Conservation (phyloP, 2,329 filamentous ascomycete genomes). For the Alternaria arbusti region DNA sequence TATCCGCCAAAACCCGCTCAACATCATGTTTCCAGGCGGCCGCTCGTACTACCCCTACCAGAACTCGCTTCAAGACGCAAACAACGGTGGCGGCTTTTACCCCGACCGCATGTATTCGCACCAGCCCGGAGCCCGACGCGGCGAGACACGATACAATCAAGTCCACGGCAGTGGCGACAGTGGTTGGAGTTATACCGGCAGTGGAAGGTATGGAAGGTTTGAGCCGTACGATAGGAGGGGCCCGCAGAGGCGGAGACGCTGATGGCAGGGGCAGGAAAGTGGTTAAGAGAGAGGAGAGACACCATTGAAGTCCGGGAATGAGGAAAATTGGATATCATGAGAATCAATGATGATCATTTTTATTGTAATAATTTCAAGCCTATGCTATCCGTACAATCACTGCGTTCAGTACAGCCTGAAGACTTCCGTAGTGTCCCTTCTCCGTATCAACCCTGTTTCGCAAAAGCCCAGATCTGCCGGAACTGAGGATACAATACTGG, state of each 20-base stretch:
- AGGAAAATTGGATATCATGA: background rate
- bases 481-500: conserved; percentile 9
- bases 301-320: background rate
- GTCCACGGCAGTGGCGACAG: background rate
- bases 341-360: background rate
- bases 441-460: conserved; percentile 1
- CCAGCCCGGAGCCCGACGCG: background rate
- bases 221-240: conserved; percentile 5
- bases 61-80: background rate
- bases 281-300: background rate
- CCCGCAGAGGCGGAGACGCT: background rate
- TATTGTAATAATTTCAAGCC: background rate
- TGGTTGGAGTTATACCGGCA: conserved; percentile 3
- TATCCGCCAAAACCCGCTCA: background rate
- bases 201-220: conserved; percentile 2
- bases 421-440: background rate
- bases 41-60: background rate
- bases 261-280: background rate
- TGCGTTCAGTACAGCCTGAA: background rate
- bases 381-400: background rate
- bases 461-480: conserved; percentile 16
- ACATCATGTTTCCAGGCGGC: conserved; percentile 2
- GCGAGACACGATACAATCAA: conserved; percentile 1
- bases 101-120: conserved; percentile 10
- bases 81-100: background rate